Evolutionary conservation across 148 eudicot genomes (phyloP).

Genomic region (Oxyria digyna): DNA sequence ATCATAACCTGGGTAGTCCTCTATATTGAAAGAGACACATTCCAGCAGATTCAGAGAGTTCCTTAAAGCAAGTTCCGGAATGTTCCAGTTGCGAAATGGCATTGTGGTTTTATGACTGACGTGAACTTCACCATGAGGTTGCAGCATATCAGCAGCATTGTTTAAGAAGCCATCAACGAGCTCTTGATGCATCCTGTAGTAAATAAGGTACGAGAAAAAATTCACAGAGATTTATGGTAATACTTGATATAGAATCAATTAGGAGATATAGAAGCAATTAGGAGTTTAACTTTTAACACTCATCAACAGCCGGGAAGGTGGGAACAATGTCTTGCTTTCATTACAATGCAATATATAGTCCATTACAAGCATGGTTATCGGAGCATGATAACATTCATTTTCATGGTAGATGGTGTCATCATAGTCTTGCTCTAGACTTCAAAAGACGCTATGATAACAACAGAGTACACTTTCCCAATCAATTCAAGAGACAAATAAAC

Average conservation of each 20-base stretch:
- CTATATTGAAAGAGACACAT: constrained; percentile 21
- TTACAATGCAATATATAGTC: no score
- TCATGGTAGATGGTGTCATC: no score
- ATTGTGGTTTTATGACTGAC: constrained; percentile 40
- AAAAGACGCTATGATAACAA: no score
- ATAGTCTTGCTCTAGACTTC: no score
- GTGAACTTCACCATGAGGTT: constrained; percentile 42
- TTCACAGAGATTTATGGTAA: no score
- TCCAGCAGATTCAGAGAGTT: constrained; percentile 18
- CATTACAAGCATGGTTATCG: no score
- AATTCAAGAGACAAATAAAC: not conserved
- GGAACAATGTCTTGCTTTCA: no score
- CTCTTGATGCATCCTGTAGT: constrained; percentile 24
- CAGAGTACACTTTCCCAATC: not conserved
- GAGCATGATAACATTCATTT: no score
- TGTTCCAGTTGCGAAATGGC: constrained; percentile 40
- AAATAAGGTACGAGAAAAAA: not conserved
- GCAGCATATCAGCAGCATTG: constrained; percentile 44
- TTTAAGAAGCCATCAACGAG: constrained; percentile 41
- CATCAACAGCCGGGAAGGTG: not conserved
- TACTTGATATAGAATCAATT: no score
- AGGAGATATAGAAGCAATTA: not conserved
- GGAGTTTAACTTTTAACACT: not conserved
- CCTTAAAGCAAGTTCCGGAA: constrained; percentile 28
- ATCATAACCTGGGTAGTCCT: constrained; percentile 55